Percentiles rank a stretch among this genome's conserved stretches.
Evolutionary conservation across 2,329 filamentous ascomycete genomes (phyloP).

Genomic region (Phaeoacremonium minimum): DNA sequence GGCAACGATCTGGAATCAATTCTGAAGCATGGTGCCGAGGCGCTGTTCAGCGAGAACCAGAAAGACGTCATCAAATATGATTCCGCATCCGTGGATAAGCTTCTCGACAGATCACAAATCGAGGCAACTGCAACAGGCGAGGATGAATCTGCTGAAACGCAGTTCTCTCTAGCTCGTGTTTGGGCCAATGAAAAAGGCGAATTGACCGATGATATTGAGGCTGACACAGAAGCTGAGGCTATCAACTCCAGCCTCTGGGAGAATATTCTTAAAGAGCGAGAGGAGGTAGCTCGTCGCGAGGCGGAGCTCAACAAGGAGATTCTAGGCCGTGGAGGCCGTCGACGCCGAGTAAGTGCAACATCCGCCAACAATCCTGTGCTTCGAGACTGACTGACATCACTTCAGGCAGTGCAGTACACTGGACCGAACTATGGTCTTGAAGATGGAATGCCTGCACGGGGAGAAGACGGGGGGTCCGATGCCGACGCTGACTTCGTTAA

Average conservation of each 20-base stretch:
- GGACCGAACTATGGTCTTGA: slow-evolving; percentile 5
- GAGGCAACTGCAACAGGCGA: slow-evolving; percentile 65
- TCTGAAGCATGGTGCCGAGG: slow-evolving; percentile 79
- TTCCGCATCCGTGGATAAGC: slow-evolving; percentile 73
- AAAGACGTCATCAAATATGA: slow-evolving; percentile 79
- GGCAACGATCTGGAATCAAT: slow-evolving; percentile 82
- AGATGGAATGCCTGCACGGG: slow-evolving; percentile 3
- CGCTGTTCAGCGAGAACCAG: slow-evolving; percentile 75
- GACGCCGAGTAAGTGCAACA: slow-evolving; percentile 44
- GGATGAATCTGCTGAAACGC: slow-evolving; percentile 65
- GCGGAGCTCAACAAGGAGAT: slow-evolving; percentile 64
- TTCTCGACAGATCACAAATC: slow-evolving; percentile 81
- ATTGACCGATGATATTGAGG: slow-evolving; percentile 59
- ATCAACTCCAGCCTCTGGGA: slow-evolving; percentile 79
- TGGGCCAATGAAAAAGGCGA: slow-evolving; percentile 80
- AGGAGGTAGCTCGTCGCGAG: slow-evolving; percentile 71
- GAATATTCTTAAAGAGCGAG: slow-evolving; percentile 78
- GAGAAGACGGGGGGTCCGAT: slow-evolving; percentile 5
- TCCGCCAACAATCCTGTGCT: background rate
- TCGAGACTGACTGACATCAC: slow-evolving; percentile 2
- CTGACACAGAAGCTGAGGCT: slow-evolving; percentile 45
- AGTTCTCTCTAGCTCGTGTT: slow-evolving; percentile 85
- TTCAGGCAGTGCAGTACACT: slow-evolving; percentile 9
- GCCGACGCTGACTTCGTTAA: slow-evolving; percentile 11
- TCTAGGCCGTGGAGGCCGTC: slow-evolving; percentile 82